Base-by-base conservation (phyloP, 2,329 filamentous ascomycete genomes). In the Aspergillus quadrilineatus region DNA sequence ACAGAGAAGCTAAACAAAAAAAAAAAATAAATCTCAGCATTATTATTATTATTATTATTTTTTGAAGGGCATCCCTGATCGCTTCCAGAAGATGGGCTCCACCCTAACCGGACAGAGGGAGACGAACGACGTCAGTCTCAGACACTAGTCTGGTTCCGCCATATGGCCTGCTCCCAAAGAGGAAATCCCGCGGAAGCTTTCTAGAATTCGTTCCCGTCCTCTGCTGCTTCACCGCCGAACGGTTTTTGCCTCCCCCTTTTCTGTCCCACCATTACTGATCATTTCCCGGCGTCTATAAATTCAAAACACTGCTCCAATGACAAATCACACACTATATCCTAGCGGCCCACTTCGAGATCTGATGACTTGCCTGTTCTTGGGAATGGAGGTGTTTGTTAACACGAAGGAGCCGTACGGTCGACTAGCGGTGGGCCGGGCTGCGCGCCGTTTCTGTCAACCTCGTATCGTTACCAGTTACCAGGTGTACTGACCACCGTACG, bases 171-270 rank as follows among this genome's bases (percentile, higher is more conserved):
- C 46, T 45, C 62, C 59, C 50, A 55, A 63, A 63, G 50, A n/a
- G 64, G 64, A 59, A 66, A 65, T 63, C 32, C 54, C 39, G 64
- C 36, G 49, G 64, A 66, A 66, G 55, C 54, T 64, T 66, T 66
- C 64, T 63, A 64, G 64, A 66, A 66, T 55, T 50, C 56, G 60
- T 48, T 57, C 50, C 37, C 12, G 30, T 41, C 28, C 15, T 41
- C 36, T 39, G 4, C 32, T 47, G 22, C 22, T 22, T 22, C 22
- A 22, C 22, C 22, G 22, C 22, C 22, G 22, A 22, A 22, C 22
- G 22, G 22, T 22, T 57, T 57, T 59, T 45, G 57, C 55, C 57
- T 54, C 59, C 59, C 61, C 59, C 55, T 59, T 61, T 60, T 61
- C 34, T 44, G 50, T 55, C 51, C 57, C 57, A 57, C 39, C 39